A percentile compares a stretch with the other conserved stretches of the same genome.
phyloP scores from a whole-genome alignment of 192 early-diverging fungal genomes.

The Mortierella hygrophila region DNA sequence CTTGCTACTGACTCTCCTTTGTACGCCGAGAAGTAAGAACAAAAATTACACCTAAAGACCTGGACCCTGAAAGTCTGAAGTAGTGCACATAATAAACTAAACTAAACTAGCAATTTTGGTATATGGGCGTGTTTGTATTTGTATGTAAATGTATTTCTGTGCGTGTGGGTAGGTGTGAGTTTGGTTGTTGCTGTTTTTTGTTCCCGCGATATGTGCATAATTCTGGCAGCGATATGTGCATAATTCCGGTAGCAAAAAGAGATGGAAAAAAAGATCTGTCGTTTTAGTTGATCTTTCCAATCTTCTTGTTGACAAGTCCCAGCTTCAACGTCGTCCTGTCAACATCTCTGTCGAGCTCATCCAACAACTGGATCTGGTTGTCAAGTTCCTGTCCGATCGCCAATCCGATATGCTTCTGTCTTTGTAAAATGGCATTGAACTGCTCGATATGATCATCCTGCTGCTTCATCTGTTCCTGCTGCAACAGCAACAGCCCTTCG shows the following conservation, averaged over 20 bases:
- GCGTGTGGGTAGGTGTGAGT: not conserved
- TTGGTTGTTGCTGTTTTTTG: not conserved
- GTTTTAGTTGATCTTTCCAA: conserved; percentile 73
- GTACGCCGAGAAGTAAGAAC: conserved; percentile 51
- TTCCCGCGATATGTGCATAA: not conserved
- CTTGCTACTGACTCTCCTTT: conserved; percentile 60
- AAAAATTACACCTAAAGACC: not conserved
- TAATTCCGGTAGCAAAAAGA: not conserved
- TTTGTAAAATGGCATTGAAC: conserved; percentile 79
- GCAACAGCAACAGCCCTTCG: conserved; percentile 79
- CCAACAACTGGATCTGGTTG: conserved; percentile 89
- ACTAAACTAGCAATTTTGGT: not conserved
- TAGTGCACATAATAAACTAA: conserved; percentile 24
- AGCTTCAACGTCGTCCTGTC: conserved; percentile 82
- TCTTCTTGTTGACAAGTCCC: conserved; percentile 81
- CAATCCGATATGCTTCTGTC: conserved; percentile 90
- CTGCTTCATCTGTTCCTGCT: conserved; percentile 81
- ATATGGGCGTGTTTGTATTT: not conserved
- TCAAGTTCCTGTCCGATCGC: conserved; percentile 93
- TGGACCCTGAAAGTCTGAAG: not conserved
- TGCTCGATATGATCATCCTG: conserved; percentile 86
- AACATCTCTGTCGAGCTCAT: conserved; percentile 86
- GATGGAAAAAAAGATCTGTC: not conserved
- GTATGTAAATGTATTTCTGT: not conserved
- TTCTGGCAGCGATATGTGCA: not conserved